These are phyloP conservation scores for Penicillium paxilli DNA, from an alignment of 495 filamentous ascomycete species.

Conservation along the genomic window DNA sequence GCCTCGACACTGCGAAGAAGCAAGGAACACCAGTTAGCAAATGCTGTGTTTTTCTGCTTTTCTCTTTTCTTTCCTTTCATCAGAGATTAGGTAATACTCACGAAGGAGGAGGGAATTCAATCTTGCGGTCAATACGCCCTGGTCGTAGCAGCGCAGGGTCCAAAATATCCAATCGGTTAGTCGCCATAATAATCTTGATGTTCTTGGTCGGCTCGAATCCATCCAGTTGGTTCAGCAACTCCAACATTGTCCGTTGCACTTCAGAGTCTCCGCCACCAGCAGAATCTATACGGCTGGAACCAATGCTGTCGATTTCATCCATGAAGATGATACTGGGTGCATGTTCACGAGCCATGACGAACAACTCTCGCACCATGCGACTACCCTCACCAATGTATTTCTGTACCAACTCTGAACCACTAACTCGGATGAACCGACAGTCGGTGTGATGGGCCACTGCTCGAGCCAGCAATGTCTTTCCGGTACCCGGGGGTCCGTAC, in stretches of 20 bases:
- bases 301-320: slow-evolving; percentile 99
- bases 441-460: slow-evolving; percentile 97
- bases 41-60: too few species aligned
- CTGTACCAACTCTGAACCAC: slow-evolving; percentile 93
- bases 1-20: slow-evolving; percentile 69
- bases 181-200: slow-evolving; percentile 99
- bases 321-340: slow-evolving; percentile 99
- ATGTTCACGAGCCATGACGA: slow-evolving; percentile 98
- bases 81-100: slow-evolving; percentile 29
- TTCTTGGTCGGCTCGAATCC: slow-evolving; percentile 99
- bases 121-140: slow-evolving; percentile 97
- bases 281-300: slow-evolving; percentile 93
- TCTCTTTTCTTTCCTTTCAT: too few species aligned
- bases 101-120: slow-evolving; percentile 97
- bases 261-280: slow-evolving; percentile 96
- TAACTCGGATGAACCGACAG: slow-evolving; percentile 98
- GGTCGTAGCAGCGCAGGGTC: slow-evolving; percentile 93
- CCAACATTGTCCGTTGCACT: slow-evolving; percentile 98
- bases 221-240: slow-evolving; percentile 96
- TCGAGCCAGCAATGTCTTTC: slow-evolving; percentile 93
- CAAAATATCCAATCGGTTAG: slow-evolving; percentile 94
- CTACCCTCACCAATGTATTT: slow-evolving; percentile 99
- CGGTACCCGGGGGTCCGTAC: slow-evolving; percentile 95
- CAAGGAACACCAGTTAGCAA: slow-evolving; percentile 21
- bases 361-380: slow-evolving; percentile 97